These are phyloP conservation scores for Paecilomyces fulvus DNA, from an alignment of 2,329 filamentous ascomycete species.

Conservation along the genomic window DNA sequence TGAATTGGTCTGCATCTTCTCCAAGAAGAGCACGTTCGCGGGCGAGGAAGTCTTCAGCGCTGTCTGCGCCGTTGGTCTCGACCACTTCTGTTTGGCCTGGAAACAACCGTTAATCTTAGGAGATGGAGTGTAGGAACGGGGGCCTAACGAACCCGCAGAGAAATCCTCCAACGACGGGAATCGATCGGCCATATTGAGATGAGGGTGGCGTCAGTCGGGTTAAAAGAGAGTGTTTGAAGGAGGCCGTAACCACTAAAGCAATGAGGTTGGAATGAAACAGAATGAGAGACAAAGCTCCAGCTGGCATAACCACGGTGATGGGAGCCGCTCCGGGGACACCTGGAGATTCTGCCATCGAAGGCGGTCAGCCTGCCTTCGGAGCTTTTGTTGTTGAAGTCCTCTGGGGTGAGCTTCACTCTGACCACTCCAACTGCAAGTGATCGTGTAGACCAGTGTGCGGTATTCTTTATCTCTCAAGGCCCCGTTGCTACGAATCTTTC, in stretches of 20 bases:
- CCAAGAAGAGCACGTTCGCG: conserved; percentile 85
- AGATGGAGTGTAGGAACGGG: conserved; percentile 8
- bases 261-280: conserved; percentile 1
- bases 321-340: neutral
- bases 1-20: conserved; percentile 87
- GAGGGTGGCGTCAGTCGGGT: conserved; percentile 5
- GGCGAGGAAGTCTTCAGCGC: conserved; percentile 76
- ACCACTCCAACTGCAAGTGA: neutral
- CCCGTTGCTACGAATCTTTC: neutral
- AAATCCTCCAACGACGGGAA: conserved; percentile 76
- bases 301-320: conserved; percentile 3
- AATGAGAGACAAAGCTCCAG: conserved; percentile 2
- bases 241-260: neutral
- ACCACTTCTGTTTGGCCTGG: conserved; percentile 27
- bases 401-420: conserved; percentile 5
- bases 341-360: conserved; percentile 8
- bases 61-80: conserved; percentile 36
- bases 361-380: conserved; percentile 5
- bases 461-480: neutral
- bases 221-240: conserved; percentile 2
- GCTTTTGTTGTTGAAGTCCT: conserved; percentile 2
- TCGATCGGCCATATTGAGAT: conserved; percentile 59
- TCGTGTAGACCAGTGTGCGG: neutral
- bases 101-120: conserved; percentile 16
- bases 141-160: conserved; percentile 45